These are phyloP conservation scores for Phytopythium aichiense DNA, from an alignment of 352 stramenopile genomes.

Conservation along the genomic window DNA sequence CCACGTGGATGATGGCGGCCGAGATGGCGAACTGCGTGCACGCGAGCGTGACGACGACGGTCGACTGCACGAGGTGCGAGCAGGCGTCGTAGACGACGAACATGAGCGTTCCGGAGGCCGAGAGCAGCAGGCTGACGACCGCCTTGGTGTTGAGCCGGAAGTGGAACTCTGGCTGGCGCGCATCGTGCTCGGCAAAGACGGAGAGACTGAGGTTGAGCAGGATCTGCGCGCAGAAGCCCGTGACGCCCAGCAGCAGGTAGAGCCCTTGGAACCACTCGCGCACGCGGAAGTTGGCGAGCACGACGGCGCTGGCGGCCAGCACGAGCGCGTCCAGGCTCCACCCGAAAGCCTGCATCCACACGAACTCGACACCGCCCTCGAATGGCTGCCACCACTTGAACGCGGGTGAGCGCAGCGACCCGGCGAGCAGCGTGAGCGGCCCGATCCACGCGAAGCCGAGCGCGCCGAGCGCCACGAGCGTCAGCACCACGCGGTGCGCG, in stretches of 20 bases:
- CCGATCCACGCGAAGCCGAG: slow-evolving; percentile 57
- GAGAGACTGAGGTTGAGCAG: slow-evolving; percentile 57
- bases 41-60: slow-evolving; percentile 25
- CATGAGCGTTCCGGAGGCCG: slow-evolving; percentile 33
- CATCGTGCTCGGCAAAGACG: slow-evolving; percentile 27
- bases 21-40: slow-evolving; percentile 39
- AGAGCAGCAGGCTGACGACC: slow-evolving; percentile 45
- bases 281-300: slow-evolving; percentile 37
- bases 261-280: slow-evolving; percentile 46
- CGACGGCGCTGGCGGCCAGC: slow-evolving; percentile 33
- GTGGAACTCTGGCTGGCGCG: slow-evolving; percentile 7
- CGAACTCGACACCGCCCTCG: slow-evolving; percentile 48
- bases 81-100: slow-evolving; percentile 42
- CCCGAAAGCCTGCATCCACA: slow-evolving; percentile 61
- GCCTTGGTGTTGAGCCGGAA: slow-evolving; percentile 45
- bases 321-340: slow-evolving; percentile 50
- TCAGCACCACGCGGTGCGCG: slow-evolving; percentile 24
- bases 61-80: slow-evolving; percentile 25
- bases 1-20: slow-evolving; percentile 42
- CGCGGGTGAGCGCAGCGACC: slow-evolving; percentile 28
- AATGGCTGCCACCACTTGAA: slow-evolving; percentile 67
- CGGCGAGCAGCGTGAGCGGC: slow-evolving; percentile 48
- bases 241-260: slow-evolving; percentile 46
- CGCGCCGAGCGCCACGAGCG: slow-evolving; percentile 41
- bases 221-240: slow-evolving; percentile 49